Base-by-base conservation (phyloP, 2,329 filamentous ascomycete species). In the Microcyclosporella mali region DNA sequence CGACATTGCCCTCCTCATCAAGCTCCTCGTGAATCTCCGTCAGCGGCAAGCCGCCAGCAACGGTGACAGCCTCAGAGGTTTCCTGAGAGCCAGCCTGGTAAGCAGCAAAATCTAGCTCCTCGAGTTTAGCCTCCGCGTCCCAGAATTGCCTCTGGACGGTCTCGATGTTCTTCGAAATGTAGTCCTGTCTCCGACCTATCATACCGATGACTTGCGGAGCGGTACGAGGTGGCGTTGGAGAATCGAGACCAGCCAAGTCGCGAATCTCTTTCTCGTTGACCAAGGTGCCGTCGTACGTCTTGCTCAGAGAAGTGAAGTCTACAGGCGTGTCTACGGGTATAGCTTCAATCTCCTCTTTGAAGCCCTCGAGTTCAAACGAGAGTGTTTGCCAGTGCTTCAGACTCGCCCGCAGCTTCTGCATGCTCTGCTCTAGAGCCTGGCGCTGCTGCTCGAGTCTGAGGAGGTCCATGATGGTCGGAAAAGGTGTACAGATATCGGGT, bases 1-100 rank as follows among this genome's bases (percentile, higher is more conserved):
- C 66, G 3, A 97, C 77, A 57, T 94, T 92, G 43, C 82, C 92
- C 9, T 94, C 79, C 7, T 95, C 89, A 59, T 97, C 92, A 17
- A 97, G 71, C 67, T 94, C 81, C 66, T 98, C 92, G 41, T 88
- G 73, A 52, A 98, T 97, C 56, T 97, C 92, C 25, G 85, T 89
- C 45, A 97, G 77, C 0, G 88, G 85, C 39, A 88, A 70, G 10
- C 85, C 83, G 47, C 84, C 80, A 29, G 45, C 40, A 30, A 38
- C 40, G 70, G 72, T 33, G 74, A 71, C 41, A n/a, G 50, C 49
- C 37, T 50, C 46, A 12, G 47, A 51, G 11, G 10, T 18, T 6
- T 15, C 14, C 14, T 32, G 30, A 6, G 33, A 14, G 7, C 17
- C 19, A 6, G 41, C 25, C 1, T 52, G 51, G 17, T 44, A 40